Evolutionary conservation across 768 basidiomycete species (phyloP).

Genomic region (Tricholoma flavovirens): DNA sequence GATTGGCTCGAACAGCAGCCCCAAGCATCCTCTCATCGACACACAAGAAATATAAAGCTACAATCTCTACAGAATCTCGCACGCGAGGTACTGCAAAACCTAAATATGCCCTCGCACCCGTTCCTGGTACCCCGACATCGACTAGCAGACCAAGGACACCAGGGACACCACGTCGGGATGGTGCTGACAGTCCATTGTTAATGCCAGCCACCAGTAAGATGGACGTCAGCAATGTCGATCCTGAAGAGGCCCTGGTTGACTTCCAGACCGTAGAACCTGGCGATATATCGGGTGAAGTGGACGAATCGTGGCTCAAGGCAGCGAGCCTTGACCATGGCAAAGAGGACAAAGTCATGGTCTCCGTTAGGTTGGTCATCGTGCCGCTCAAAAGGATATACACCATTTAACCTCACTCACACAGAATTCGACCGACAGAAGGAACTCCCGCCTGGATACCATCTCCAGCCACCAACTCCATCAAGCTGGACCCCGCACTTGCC

Average conservation of each 20-base stretch:
- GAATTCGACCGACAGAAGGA: slow-evolving; percentile 55
- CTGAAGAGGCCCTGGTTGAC: slow-evolving; percentile 73
- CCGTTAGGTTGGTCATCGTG: slow-evolving; percentile 51
- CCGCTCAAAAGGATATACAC: slow-evolving; percentile 1
- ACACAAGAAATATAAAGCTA: slow-evolving; percentile 64
- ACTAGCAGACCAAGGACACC: slow-evolving; percentile 48
- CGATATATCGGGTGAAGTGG: slow-evolving; percentile 66
- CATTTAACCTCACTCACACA: slow-evolving; percentile 19
- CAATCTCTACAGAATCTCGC: slow-evolving; percentile 43
- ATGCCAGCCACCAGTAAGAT: slow-evolving; percentile 55
- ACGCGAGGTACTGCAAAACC: slow-evolving; percentile 12
- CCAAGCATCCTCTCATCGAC: slow-evolving; percentile 31
- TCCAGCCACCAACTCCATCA: slow-evolving; percentile 44
- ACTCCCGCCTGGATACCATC: slow-evolving; percentile 53
- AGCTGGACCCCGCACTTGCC: slow-evolving; percentile 52
- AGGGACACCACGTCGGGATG: slow-evolving; percentile 39
- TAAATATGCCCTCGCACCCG: slow-evolving; percentile 36
- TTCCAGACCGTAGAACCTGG: slow-evolving; percentile 62
- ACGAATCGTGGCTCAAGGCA: slow-evolving; percentile 47
- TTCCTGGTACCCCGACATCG: slow-evolving; percentile 52
- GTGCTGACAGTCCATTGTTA: slow-evolving; percentile 43
- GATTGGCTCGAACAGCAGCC: slow-evolving; percentile 28
- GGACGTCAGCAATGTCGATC: slow-evolving; percentile 70
- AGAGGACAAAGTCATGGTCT: slow-evolving; percentile 84
- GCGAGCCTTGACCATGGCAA: slow-evolving; percentile 49